phyloP scores from a whole-genome alignment of 306 rosid genomes.

The Vigna hirtella region DNA sequence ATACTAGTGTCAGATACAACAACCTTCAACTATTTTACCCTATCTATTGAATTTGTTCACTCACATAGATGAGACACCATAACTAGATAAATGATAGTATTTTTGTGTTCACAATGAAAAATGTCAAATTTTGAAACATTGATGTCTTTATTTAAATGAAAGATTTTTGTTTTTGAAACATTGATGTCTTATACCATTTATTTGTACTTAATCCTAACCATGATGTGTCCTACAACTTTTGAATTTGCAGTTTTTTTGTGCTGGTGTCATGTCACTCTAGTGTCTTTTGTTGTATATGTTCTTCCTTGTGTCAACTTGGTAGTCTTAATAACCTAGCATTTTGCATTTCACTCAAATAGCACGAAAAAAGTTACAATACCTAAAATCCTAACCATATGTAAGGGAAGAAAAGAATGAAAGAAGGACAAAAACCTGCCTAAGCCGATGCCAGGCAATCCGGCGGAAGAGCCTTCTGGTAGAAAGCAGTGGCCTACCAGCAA shows the following conservation, averaged over 20 bases:
- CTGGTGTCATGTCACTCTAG: neutral
- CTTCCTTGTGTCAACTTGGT: conserved; percentile 4
- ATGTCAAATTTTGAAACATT: neutral
- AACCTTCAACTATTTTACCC: neutral
- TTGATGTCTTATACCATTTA: neutral
- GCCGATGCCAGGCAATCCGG: conserved; percentile 83
- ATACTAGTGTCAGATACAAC: neutral
- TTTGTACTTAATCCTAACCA: neutral
- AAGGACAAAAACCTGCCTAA: conserved; percentile 86
- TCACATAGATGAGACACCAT: neutral
- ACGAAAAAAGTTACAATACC: conserved; percentile 17
- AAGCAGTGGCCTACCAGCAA: conserved; percentile 86
- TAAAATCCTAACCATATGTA: conserved; percentile 20
- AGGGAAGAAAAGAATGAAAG: conserved; percentile 37
- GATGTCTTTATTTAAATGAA: neutral
- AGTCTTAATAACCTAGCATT: conserved; percentile 28
- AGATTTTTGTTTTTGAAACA: neutral
- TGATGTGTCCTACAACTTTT: neutral
- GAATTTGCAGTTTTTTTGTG: neutral
- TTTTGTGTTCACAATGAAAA: neutral
- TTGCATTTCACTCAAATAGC: conserved; percentile 22
- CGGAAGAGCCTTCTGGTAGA: conserved; percentile 82
- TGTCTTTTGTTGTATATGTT: neutral
- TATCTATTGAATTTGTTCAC: neutral
- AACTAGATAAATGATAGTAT: neutral